Evolutionary conservation across 495 filamentous ascomycete species (phyloP), one percentile per base, ranked within the genome.

Genomic region (Penicillium salamii): DNA sequence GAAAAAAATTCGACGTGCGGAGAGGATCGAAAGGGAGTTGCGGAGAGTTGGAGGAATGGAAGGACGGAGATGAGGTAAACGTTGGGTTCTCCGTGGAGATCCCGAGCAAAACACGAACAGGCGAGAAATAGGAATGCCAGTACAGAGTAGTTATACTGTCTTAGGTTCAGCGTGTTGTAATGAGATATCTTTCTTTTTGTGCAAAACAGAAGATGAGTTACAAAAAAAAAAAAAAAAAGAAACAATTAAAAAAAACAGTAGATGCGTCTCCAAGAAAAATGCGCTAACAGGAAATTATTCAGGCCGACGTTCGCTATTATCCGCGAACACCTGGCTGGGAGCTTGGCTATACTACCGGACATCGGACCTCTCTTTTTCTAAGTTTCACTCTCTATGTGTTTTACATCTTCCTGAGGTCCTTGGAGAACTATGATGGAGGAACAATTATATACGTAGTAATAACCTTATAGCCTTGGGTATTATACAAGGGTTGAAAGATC

Each of bases 11-110:
- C 24, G 24, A 15, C 42, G 42, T 15, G 19, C 17, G 26, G 53
- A 54, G 43, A 31, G 40, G 42, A 40, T 23, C 36, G 50, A 28
- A 20, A 19, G 17, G 21, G 29, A 4, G 20, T 12, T 20, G 32
- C 20, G 23, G 29, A 35, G 36, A 21, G 26, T 37, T 35, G 24
- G 37, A 49, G 23, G 31, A 35, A 44, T 23, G 15, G 41, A 33
- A 35, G 52, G 37, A 33, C 15, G 47, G 24, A 37, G 56, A 47
- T 52, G 52, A 62, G 53, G 53, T 57, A 59, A 59, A 59, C 45
- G 32, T 38, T 46, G 12, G 46, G 51, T 54, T 59, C 54, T 47
- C 54, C 59, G 58, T 44, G 50, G 43, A 46, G 43, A 36, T 36
- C 17, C 43, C 43, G 46, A 52, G 50, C 43, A 51, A 49, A 48